These are phyloP conservation scores for Eucalyptus tenuipes DNA, from an alignment of 345 rosid species.

Conservation along the genomic window DNA sequence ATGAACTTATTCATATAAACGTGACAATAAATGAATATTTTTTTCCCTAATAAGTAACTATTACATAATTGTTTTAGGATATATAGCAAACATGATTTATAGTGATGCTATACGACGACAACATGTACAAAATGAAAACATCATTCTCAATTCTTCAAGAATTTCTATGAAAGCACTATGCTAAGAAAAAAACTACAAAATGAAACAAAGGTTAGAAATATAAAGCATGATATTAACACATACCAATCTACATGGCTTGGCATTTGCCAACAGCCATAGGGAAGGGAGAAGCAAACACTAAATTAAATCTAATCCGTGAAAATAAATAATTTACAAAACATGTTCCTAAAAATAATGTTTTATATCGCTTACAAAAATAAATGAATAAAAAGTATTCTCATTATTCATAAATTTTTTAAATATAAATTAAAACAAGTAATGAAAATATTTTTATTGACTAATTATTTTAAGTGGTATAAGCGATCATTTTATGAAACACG, in stretches of 20 bases:
- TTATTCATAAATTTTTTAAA: neutral
- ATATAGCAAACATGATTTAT: too few relatives aligned
- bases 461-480: neutral
- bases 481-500: rapidly evolving
- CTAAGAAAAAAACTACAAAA: neutral
- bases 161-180: neutral
- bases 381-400: neutral
- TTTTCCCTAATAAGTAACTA: too few relatives aligned
- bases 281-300: neutral
- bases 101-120: neutral
- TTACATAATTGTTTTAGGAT: too few relatives aligned
- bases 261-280: neutral
- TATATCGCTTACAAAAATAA: neutral
- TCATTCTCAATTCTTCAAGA: neutral
- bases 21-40: too few relatives aligned
- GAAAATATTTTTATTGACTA: neutral
- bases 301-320: neutral
- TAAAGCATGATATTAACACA: neutral
- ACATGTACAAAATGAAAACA: neutral
- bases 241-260: neutral
- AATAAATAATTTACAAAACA: neutral
- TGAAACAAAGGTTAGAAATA: neutral
- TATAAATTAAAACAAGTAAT: rapidly evolving
- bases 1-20: too few relatives aligned
- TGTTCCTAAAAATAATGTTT: neutral